phyloP scores from a whole-genome alignment of 2,329 filamentous ascomycete genomes.

The Aspergillus niger region DNA sequence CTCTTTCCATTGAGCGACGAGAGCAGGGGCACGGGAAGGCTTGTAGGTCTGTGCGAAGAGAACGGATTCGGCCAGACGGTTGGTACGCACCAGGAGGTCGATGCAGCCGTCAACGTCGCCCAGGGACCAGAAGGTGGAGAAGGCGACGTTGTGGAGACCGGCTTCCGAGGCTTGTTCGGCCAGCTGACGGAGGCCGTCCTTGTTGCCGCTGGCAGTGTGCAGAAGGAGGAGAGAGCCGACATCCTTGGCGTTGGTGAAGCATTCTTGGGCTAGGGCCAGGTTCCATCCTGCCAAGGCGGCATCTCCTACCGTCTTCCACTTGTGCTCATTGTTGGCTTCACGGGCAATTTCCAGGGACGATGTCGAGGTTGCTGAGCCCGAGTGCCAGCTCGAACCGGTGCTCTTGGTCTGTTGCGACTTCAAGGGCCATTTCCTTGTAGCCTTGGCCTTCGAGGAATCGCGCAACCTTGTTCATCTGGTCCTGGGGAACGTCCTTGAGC shows the following conservation, averaged over 20 bases:
- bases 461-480: slow-evolving; percentile 97
- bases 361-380: slow-evolving; percentile 76
- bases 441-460: slow-evolving; percentile 96
- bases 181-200: slow-evolving; percentile 70
- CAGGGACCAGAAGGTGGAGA: slow-evolving; percentile 84
- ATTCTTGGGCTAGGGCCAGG: slow-evolving; percentile 83
- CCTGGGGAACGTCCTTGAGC: slow-evolving; percentile 78
- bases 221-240: slow-evolving; percentile 84
- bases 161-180: slow-evolving; percentile 73
- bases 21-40: slow-evolving; percentile 69
- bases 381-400: slow-evolving; percentile 95
- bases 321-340: slow-evolving; percentile 85
- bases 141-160: slow-evolving; percentile 88
- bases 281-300: slow-evolving; percentile 86
- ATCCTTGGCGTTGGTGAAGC: slow-evolving; percentile 88
- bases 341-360: slow-evolving; percentile 82
- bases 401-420: slow-evolving; percentile 91
- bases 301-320: slow-evolving; percentile 97
- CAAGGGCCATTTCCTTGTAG: slow-evolving; percentile 91
- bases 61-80: slow-evolving; percentile 79
- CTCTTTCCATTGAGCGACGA: slow-evolving; percentile 80
- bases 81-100: slow-evolving; percentile 75
- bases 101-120: slow-evolving; percentile 81
- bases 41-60: slow-evolving; percentile 96
- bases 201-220: slow-evolving; percentile 81